Base-by-base conservation (phyloP, 805 yeast species). In the Wickerhamomyces queroliae region DNA sequence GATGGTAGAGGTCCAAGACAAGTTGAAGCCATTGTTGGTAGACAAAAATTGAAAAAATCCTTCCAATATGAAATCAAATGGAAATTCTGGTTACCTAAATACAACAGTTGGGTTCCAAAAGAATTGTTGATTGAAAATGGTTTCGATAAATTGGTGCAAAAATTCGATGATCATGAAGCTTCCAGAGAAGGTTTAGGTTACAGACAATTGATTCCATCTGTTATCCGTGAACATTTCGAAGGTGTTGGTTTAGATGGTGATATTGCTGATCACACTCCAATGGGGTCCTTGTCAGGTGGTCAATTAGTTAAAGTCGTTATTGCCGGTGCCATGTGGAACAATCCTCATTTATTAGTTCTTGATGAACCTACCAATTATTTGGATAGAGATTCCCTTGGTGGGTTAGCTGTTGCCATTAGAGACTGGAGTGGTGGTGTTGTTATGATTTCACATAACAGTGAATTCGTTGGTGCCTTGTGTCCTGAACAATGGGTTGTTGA, bases 251-350 rank as follows among this genome's bases (percentile, higher is more conserved):
- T 91, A 51, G 99, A 93, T 56, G 95, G 97, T 52, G 99, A 91
- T 58, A 90, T 91, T 67, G 98, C 98, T 28, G 96, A 93, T 64
- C 98, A 91, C 64, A 91, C 97, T 16, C 96, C 96, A 39, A 70
- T 91, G 76, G 97, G 98, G 19, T 87, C 96, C 7, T 72, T 91
- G 48, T 89, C 97, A 20, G 99, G 99, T 62, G 99, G 99, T 56
- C 99, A 91, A 70, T 76, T 91, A 61, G 99, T 91, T 45, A 91
- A 91, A 67, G 98, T 91, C 47, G 99, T 91, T 44, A 91, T 91
- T 69, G 98, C 98, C 12, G 99, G 98, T 67, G 97, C 98, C 48
- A 91, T 91, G 93, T 91, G 99, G 99, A 91, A 93, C 68, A 93
- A 91, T 61, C 99, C 99, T 16, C 99, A 91, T 64, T 76, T 91